Base-by-base conservation (phyloP, 257 asterid genomes). In the Solanum habrochaites region DNA sequence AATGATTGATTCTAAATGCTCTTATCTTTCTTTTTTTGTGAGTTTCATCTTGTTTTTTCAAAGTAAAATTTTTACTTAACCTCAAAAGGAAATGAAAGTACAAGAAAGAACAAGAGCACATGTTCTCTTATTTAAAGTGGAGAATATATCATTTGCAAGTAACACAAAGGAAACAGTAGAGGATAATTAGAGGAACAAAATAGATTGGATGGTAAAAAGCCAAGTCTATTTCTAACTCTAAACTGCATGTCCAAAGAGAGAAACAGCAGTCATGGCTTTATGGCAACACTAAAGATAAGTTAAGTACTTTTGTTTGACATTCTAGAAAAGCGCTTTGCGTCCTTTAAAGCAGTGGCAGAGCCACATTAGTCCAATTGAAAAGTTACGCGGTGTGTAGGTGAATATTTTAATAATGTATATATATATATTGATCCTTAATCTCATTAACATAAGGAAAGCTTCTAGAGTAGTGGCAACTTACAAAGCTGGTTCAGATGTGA, bases 271-370 rank as follows among this genome's bases (percentile, higher is more conserved):
- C 85, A 85, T 72, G 86, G 88, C 90, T 91, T 88, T 92, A 85
- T 88, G 91, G 90, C 91, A 86, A 87, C 92, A 92, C 89, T 90
- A 88, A 86, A 86, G 89, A 86, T 58, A 87, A 75, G 27, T 73
- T 47, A 88, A 89, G 89, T 88, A 87, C 91, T 87, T 89, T 86
- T 60, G 35, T 86, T 42, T 90, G 85, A 73, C 88, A 89, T 89
- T 90, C 87, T 86, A 32, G 85, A 90, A 25, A 87, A 86, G 89
- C 74, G 32, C 89, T 67, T 87, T 89, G 91, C 85, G 91, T 78
- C 87, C 90, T 82, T 74, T 81, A 80, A 40, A 73, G 82, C 45
- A 32, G 45, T 32, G 78, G 78, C 9, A 11, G 78, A 71, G 45
- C 27, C 25, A 71, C 27, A 71, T 70, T 70, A 11, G 3, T 7